Evolutionary conservation across 2,329 filamentous ascomycete species (phyloP).

Genomic region (Phyllosticta citrichinensis): DNA sequence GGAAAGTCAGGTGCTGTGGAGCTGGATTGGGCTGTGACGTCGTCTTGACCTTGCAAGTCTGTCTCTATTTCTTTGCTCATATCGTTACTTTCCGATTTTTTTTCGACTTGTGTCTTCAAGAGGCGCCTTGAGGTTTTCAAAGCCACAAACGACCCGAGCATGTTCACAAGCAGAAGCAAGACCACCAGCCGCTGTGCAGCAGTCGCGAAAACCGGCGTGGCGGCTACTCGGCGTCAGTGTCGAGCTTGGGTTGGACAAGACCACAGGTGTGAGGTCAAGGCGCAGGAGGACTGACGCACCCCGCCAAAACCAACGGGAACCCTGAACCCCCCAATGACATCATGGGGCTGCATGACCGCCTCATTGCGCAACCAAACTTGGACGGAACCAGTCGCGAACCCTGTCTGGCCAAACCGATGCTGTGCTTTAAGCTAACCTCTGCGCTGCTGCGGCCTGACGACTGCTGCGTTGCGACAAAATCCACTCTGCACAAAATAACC

Average conservation of each 20-base stretch:
- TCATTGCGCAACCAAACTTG: not conserved
- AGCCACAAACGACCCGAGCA: no score
- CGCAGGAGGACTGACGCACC: not conserved
- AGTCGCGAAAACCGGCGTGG: not conserved
- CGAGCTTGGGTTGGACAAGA: not conserved
- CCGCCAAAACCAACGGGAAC: not conserved
- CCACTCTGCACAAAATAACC: not conserved
- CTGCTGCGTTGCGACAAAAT: no score
- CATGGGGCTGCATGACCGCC: conserved; percentile 2
- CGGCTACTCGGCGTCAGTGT: not conserved
- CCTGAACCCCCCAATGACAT: conserved; percentile 4
- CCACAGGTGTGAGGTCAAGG: not conserved
- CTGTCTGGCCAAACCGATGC: not conserved
- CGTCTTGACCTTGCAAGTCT: no score
- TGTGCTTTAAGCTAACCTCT: not conserved
- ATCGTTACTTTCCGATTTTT: no score
- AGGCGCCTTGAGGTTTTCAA: no score
- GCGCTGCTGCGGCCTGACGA: not conserved
- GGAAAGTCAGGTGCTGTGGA: no score
- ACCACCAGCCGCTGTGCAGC: not conserved
- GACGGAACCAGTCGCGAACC: not conserved
- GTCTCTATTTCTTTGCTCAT: no score
- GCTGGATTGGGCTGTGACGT: no score
- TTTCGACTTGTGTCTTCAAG: no score
- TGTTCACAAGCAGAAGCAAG: no score